Base-by-base conservation (phyloP, 2,329 filamentous ascomycete genomes). In the Didymellaceae sp. region DNA sequence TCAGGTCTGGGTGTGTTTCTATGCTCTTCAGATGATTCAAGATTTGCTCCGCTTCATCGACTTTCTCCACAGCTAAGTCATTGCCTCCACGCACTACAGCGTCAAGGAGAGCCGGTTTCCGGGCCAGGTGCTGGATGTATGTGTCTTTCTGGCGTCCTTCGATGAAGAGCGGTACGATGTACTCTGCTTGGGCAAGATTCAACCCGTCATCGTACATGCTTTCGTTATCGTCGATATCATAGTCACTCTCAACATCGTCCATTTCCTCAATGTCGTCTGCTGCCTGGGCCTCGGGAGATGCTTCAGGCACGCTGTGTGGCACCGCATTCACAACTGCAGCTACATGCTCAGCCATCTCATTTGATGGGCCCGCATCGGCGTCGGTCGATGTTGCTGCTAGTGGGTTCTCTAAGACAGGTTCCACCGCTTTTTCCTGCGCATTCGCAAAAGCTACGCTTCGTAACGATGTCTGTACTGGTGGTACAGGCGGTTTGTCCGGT, bases 1-100 rank as follows among this genome's bases (percentile, higher is more conserved):
- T 45, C 17, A 73, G 55, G 42, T 73, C 70, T 6, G 68, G 48
- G 32, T 72, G 69, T 2, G 63, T 68, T 42, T 73, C 70, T 8
- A 72, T 46, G 7, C 53, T 56, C 17, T 54, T 58, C 10, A 72
- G 47, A 17, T 57, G 51, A 10, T 58, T n/a, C 4, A 71, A 35
- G 3, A 66, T 32, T 2, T 52, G 51, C 8, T 68, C 52, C 2
- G 68, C 47, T 5, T 62, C 43, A 4, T 35, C 38, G 8, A 67
- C 20, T 13, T 57, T 46, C 9, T 56, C 43, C 6, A 31, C 6
- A 16, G 34, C 20, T 11, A 18, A 25, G n/a, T 30, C 11, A 5
- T 6, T 14, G 6, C 20, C 44, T 16, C 13, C 4, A 1, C 22
- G 6, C 13, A 31, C 2, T 26, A 47, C 21, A 45, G 39, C 32